Percentiles rank a stretch among this genome's conserved stretches.
phyloP scores from a whole-genome alignment of 345 rosid species.

The Eucalyptus sp. region DNA sequence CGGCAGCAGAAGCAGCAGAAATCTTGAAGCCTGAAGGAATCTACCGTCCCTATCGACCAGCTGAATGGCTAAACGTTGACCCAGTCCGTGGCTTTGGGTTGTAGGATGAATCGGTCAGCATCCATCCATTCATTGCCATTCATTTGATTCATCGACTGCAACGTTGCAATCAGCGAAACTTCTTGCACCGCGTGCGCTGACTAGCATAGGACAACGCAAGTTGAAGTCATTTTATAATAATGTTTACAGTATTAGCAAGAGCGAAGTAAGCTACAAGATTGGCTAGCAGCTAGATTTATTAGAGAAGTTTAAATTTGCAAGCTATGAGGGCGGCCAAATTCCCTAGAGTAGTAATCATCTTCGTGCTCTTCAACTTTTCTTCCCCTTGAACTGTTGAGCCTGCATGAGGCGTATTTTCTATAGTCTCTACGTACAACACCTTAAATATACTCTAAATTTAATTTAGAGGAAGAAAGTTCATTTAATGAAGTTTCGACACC shows the following conservation, averaged over 20 bases:
- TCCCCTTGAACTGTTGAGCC: neutral
- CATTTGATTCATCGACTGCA: neutral
- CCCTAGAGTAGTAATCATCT: neutral
- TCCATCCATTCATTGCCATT: neutral
- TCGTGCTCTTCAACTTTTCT: neutral
- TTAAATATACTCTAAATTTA: neutral
- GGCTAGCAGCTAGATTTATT: neutral
- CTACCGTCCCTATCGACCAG: neutral
- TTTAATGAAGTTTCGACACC: neutral
- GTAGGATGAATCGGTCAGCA: neutral
- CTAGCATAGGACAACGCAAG: neutral
- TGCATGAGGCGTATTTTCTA: neutral
- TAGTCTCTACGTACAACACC: neutral
- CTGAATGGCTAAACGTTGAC: neutral
- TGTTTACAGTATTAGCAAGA: neutral
- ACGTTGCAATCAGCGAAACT: neutral
- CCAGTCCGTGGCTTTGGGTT: neutral
- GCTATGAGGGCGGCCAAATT: neutral
- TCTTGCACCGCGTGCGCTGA: neutral
- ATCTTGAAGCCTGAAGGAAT: neutral
- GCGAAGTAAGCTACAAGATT: neutral
- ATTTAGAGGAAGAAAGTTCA: neutral
- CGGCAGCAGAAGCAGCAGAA: neutral
- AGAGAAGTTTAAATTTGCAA: neutral
- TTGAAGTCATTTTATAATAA: neutral